These are phyloP conservation scores for Rhinocladiella similis DNA, from an alignment of 2,329 filamentous ascomycete species.

Conservation along the genomic window DNA sequence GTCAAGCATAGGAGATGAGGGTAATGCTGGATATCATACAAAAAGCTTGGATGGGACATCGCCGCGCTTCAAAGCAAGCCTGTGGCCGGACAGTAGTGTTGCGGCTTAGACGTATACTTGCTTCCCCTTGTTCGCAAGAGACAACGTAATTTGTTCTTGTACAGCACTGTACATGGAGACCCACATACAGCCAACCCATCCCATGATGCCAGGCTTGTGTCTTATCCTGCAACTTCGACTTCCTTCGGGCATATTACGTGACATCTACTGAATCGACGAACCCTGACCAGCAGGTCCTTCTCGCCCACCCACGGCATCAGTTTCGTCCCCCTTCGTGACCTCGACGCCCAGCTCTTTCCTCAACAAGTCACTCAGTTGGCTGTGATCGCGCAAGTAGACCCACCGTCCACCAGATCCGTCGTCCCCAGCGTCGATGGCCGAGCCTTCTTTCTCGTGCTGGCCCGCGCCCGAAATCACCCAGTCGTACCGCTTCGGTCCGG, in stretches of 20 bases:
- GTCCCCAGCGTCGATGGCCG: slow-evolving; percentile 43
- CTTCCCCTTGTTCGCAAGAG: background rate
- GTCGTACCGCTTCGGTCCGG: slow-evolving; percentile 91
- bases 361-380: slow-evolving; percentile 70
- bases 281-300: slow-evolving; percentile 20
- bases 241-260: too few species aligned
- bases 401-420: slow-evolving; percentile 63
- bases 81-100: background rate
- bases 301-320: slow-evolving; percentile 10
- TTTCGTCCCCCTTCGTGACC: slow-evolving; percentile 38
- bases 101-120: background rate
- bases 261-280: slow-evolving; percentile 1
- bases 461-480: slow-evolving; percentile 74
- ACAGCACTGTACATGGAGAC: background rate
- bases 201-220: too few species aligned
- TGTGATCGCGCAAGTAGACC: slow-evolving; percentile 86
- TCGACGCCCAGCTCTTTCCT: slow-evolving; percentile 73
- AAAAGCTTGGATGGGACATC: background rate
- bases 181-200: too few species aligned
- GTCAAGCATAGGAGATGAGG: background rate
- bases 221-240: too few species aligned
- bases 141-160: background rate
- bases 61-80: background rate
- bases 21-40: background rate
- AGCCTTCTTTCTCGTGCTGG: slow-evolving; percentile 77